Evolutionary conservation across 768 basidiomycete species (phyloP), one percentile per base, ranked within the genome.

Genomic region (Pulveroboletus ravenelii): DNA sequence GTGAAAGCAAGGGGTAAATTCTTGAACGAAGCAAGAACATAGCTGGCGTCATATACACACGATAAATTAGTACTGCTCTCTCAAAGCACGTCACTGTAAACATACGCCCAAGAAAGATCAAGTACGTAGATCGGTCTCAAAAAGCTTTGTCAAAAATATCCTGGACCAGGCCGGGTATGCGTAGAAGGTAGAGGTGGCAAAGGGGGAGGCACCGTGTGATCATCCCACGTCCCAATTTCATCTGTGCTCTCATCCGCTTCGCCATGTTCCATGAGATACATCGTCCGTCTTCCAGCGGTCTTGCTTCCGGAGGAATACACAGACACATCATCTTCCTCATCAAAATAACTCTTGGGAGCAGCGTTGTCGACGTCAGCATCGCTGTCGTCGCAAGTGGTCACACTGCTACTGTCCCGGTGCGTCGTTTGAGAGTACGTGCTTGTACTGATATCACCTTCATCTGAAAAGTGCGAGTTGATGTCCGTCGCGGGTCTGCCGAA

Each of bases 241-340:
- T 67, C 61, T 9, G 46, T 59, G 2, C 45, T 53, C 31, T 62
- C 66, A n/a, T 56, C 62, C 17, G 36, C 14, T 30, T 54, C 63
- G 1, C 60, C 66, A 30, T 69, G 50, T 18, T 67, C 68, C 30
- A 67, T 8, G 20, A 67, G 62, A 46, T 67, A 67, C 66, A 67
- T 67, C 14, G 68, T 67, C 42, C 68, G 64, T 43, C 68, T 62
- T 5, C 66, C 68, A 17, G 66, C 66, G 2, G 66, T 67, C 51
- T 70, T 55, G 27, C 68, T 66, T 18, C 63, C 65, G 17, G 65
- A 54, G 10, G 65, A 51, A 46, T 66, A 66, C 13, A 63, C 15
- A 23, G 68, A 67, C 3, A 57, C 66, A 42, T 67, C 67, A 32
- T 69, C 62, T 31, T 57, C 61, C 25, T 51, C 58, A 12, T 61